Evolutionary conservation across 2,329 filamentous ascomycete genomes (phyloP), one percentile per base, ranked within the genome.

Genomic region (Colletotrichum melonis): DNA sequence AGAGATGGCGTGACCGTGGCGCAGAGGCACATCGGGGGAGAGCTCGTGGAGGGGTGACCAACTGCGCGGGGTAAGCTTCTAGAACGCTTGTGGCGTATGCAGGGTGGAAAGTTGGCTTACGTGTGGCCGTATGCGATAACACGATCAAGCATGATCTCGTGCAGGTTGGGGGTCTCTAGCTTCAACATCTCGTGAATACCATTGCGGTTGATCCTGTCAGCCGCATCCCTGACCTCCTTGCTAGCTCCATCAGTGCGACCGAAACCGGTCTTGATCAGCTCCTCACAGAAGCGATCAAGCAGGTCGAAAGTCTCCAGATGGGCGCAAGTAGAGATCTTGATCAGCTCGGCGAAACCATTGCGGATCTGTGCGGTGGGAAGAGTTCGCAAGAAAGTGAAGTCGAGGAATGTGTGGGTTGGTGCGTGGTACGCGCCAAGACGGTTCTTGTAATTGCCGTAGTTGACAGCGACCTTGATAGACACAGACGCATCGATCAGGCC

Each of bases 371-470:
- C 89, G 11, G 86, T 86, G 0, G 92, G 92, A 0, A 94, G 84
- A 1, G 90, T 92, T 58, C 90, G 89, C n/a, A 94, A 84, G 82
- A 94, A 94, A 19, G 87, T 89, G 80, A 94, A 94, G 80, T 94
- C 92, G 58, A 94, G 88, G 84, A 94, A 93, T 0, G 92, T 94
- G 79, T 92, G 90, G 60, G 90, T 86, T 0, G 92, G 92, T 0
- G 92, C 92, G 78, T 94, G 92, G 79, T 94, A 94, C 4, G 92
- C 92, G 32, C 92, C 92, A 0, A 94, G 87, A 14, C 92, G 87
- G 83, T 94, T 94, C 86, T 94, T 94, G 86, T 93, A 93, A 80
- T 91, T 90, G 79, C 91, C 92, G 78, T 94, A 93, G 84, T 94
- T 94, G 78, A 94, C 92, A 14, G 91, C 92, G n/a, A 94, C 92